Percentiles rank a stretch among this genome's conserved stretches.
These are phyloP conservation scores for Candida sanyiensis DNA, from an alignment of 805 yeast genomes.

Conservation along the genomic window DNA sequence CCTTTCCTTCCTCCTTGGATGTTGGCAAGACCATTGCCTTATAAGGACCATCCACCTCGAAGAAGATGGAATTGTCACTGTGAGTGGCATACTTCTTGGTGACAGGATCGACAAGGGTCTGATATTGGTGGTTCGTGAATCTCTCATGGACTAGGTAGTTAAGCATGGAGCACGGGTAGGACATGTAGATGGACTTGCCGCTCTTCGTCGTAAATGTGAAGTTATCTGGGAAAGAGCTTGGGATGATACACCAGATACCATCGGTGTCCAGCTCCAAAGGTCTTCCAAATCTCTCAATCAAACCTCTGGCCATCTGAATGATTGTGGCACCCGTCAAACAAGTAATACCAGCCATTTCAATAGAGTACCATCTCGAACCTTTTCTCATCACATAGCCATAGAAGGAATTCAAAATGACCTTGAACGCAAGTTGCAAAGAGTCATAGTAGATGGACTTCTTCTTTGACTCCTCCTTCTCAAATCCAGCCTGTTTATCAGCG, in stretches of 20 bases:
- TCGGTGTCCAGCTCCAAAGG: constrained; percentile 97
- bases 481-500: constrained; percentile 44
- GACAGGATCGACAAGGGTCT: constrained; percentile 69
- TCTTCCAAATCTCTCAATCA: constrained; percentile 90
- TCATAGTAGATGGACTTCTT: constrained; percentile 93
- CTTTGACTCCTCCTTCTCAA: constrained; percentile 81
- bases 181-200: constrained; percentile 72
- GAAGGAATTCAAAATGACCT: constrained; percentile 91
- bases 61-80: constrained; percentile 91
- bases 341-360: constrained; percentile 99
- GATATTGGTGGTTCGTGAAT: constrained; percentile 94
- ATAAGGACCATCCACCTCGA: constrained; percentile 98
- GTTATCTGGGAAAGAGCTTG: constrained; percentile 89
- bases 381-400: constrained; percentile 99
- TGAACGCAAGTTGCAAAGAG: constrained; percentile 93
- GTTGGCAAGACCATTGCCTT: constrained; percentile 97
- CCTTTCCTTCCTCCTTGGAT: constrained; percentile 95
- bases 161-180: constrained; percentile 95
- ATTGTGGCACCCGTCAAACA: constrained; percentile 97
- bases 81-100: constrained; percentile 65
- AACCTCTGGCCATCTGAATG: constrained; percentile 90
- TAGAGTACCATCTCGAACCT: constrained; percentile 98
- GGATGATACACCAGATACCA: constrained; percentile 99
- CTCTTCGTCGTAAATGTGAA: constrained; percentile 62
- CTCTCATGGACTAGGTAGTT: constrained; percentile 86